These are phyloP conservation scores for Wallacemonas rigidus DNA, from an alignment of 208 protist species.

Conservation along the genomic window DNA sequence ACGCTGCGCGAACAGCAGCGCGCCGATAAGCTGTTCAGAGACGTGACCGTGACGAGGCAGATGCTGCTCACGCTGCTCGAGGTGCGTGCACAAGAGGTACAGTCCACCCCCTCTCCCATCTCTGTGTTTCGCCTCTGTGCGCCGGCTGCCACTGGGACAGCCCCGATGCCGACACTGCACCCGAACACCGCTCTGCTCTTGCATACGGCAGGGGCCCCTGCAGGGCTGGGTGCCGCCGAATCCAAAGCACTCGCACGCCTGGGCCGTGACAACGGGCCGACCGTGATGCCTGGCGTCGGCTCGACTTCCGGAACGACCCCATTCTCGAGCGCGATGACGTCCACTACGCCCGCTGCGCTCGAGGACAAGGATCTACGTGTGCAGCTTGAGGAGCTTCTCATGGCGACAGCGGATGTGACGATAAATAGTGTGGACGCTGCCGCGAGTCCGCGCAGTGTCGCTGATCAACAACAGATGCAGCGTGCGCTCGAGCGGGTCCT, in stretches of 20 bases:
- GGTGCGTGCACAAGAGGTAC: slow-evolving; percentile 23
- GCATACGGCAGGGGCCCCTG: slow-evolving; percentile 2
- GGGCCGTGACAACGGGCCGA: not conserved
- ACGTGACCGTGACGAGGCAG: slow-evolving; percentile 49
- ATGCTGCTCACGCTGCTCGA: slow-evolving; percentile 59
- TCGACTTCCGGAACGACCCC: not conserved
- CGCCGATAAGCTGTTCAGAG: slow-evolving; percentile 36
- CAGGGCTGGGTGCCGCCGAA: not conserved
- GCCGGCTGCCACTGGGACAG: not conserved
- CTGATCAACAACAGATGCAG: slow-evolving; percentile 18
- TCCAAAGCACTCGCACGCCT: not conserved
- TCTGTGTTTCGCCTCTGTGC: too few species aligned
- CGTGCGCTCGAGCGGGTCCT: slow-evolving; percentile 33
- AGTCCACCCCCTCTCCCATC: not conserved
- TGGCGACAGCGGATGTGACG: slow-evolving; percentile 7
- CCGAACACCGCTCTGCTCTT: slow-evolving; percentile 8
- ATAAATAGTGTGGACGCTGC: slow-evolving; percentile 26
- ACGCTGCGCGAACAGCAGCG: slow-evolving; percentile 38
- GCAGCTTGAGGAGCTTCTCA: slow-evolving; percentile 43
- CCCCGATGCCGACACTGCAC: not conserved
- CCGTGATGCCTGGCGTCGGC: not conserved
- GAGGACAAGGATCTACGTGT: slow-evolving; percentile 26
- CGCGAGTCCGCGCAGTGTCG: slow-evolving; percentile 15
- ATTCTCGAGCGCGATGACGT: not conserved
- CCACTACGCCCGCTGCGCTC: not conserved